These are phyloP conservation scores for Pleurozium schreberi DNA, from an alignment of 225 moss, liverwort and hornwort species.

Conservation along the genomic window DNA sequence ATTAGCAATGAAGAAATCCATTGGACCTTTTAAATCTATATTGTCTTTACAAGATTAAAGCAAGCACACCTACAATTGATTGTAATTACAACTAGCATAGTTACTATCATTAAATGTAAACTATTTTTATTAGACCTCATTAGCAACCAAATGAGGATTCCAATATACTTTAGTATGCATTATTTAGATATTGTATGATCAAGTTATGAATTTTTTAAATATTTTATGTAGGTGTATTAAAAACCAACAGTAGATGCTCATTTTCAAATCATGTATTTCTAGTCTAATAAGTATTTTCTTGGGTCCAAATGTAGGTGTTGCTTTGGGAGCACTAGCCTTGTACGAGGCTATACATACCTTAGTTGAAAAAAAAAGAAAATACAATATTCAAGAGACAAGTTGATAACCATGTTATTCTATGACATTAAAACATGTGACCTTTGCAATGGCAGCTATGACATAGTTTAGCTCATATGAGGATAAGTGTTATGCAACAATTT, in stretches of 20 bases:
- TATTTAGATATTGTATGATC: background rate
- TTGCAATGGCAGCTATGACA: fast-evolving
- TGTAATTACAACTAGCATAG: background rate
- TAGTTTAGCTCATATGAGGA: fast-evolving
- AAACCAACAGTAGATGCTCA: background rate
- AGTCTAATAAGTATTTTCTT: background rate
- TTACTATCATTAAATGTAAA: background rate
- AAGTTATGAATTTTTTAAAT: background rate
- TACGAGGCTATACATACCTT: background rate
- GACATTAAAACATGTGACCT: background rate
- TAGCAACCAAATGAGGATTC: background rate
- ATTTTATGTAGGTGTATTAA: background rate
- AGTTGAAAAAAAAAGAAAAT: background rate
- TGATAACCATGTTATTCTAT: too few species aligned
- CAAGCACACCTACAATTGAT: background rate
- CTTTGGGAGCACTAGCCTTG: fast-evolving
- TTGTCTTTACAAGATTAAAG: fast-evolving
- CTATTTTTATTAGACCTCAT: background rate
- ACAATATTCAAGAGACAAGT: background rate
- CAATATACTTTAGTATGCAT: background rate
- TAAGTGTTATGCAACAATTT: background rate
- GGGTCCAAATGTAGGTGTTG: background rate
- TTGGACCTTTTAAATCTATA: fast-evolving
- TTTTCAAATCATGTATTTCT: background rate
- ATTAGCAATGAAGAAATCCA: background rate